Base-by-base conservation (phyloP, 2,329 filamentous ascomycete species). In the Lecanicillium sp. region DNA sequence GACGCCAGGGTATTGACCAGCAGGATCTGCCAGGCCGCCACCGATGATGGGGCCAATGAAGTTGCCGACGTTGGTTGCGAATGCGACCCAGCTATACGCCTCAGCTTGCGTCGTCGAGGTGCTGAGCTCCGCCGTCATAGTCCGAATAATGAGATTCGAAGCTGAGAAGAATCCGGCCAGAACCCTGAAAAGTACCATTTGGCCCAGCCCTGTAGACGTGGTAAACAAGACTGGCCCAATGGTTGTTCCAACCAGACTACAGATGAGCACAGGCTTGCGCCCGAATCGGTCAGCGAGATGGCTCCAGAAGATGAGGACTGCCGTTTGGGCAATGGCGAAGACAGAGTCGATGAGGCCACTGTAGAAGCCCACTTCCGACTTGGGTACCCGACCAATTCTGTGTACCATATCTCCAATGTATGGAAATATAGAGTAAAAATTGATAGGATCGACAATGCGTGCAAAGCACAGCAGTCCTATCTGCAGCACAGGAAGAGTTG, bases 401-500 rank as follows among this genome's bases (percentile, higher is more conserved):
- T 78, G 70, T 29, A 87, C 81, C 87, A 91, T 91, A 59, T 84
- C 71, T 58, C 83, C 87, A 64, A 93, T 78, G 65, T 86, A 91
- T 0, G 87, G 85, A 57, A 91, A 87, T 61, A 91, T 88, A 60
- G 76, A 81, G 69, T 90, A 91, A 68, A 88, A 91, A 9, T 86
- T 84, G 36, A 90, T 75, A 1, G 87, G 86, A 58, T 91, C 87
- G 36, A 87, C 71, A 19, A 87, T 61, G 5, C 86, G 79, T 1
- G 83, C 81, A 60, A 82, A 86, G 69, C 87, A 91, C 8, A 93
- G 78, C 11, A 86, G 64, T 24, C 84, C 62, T 45, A 93, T 81
- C 62, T 91, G 87, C 11, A 61, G 44, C 52, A 69, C 72, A 14
- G 81, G 64, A 5, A 86, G 61, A n/a, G n/a, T n/a, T n/a, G n/a